phyloP scores from a whole-genome alignment of 495 filamentous ascomycete genomes.

The Tuber indicum region DNA sequence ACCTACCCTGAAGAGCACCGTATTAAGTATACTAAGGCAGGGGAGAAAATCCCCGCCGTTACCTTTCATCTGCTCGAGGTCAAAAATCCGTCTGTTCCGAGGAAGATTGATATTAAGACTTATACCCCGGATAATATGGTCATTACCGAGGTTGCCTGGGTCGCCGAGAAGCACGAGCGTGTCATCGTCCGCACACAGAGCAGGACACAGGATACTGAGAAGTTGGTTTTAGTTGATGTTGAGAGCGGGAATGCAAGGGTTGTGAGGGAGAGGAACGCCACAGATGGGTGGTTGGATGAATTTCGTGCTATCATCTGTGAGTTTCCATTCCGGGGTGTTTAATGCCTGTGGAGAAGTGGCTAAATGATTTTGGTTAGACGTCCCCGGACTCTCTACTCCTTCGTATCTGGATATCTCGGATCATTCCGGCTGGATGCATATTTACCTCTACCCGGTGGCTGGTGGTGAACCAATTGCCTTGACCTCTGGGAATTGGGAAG shows the following conservation, averaged over 20 bases:
- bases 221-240: constrained; percentile 50
- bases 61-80: constrained; percentile 48
- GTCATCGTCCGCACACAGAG: constrained; percentile 54
- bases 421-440: constrained; percentile 51
- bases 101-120: constrained; percentile 44
- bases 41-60: constrained; percentile 51
- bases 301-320: constrained; percentile 47
- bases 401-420: constrained; percentile 55
- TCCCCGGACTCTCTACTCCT: constrained; percentile 40
- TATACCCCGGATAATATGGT: constrained; percentile 50
- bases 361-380: constrained; percentile 29
- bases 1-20: constrained; percentile 50
- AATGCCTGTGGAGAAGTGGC: constrained; percentile 4
- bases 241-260: constrained; percentile 37
- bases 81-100: constrained; percentile 37
- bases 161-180: constrained; percentile 49
- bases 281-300: constrained; percentile 55
- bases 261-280: constrained; percentile 50
- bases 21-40: constrained; percentile 54
- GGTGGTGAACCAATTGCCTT: constrained; percentile 47
- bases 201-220: constrained; percentile 54
- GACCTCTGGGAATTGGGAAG: constrained; percentile 54
- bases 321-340: neutral
- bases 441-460: constrained; percentile 52
- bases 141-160: constrained; percentile 55